Evolutionary conservation across 768 basidiomycete genomes (phyloP).

Genomic region (Suillus alpinus): DNA sequence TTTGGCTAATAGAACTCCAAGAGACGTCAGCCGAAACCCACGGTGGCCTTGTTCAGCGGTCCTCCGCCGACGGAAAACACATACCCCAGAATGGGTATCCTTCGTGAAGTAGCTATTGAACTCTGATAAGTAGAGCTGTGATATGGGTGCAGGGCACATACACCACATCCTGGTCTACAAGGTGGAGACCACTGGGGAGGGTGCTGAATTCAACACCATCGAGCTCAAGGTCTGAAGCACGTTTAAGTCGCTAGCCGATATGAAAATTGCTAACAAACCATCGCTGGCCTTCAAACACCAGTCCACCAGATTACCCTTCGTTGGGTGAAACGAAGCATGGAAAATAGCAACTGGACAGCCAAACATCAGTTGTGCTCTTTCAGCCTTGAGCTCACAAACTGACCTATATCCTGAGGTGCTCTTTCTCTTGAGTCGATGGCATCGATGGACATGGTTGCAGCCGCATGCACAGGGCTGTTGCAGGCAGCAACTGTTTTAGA

Average conservation of each 20-base stretch:
- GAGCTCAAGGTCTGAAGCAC: slow-evolving; percentile 54
- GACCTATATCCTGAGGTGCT: slow-evolving; percentile 54
- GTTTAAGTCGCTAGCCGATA: neutral
- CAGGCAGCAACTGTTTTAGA: slow-evolving; percentile 8
- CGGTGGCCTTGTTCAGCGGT: slow-evolving; percentile 73
- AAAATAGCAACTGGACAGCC: slow-evolving; percentile 67
- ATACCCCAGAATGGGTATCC: slow-evolving; percentile 65
- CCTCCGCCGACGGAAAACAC: slow-evolving; percentile 66
- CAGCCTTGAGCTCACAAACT: neutral
- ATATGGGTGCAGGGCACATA: slow-evolving; percentile 34
- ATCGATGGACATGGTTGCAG: slow-evolving; percentile 21
- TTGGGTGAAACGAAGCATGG: slow-evolving; percentile 83
- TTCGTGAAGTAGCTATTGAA: slow-evolving; percentile 66
- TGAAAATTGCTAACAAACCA: slow-evolving; percentile 38
- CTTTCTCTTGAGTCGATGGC: slow-evolving; percentile 28
- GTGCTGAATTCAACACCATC: slow-evolving; percentile 77
- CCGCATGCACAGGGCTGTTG: slow-evolving; percentile 16
- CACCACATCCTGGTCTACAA: slow-evolving; percentile 79
- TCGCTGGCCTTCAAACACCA: slow-evolving; percentile 74
- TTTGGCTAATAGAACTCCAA: slow-evolving; percentile 69
- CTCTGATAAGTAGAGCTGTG: slow-evolving; percentile 2
- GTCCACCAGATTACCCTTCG: slow-evolving; percentile 74
- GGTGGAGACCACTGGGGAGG: slow-evolving; percentile 79
- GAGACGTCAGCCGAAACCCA: slow-evolving; percentile 75
- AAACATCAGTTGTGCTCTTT: neutral